Evolutionary conservation across 2,329 filamentous ascomycete genomes (phyloP), one percentile per base, ranked within the genome.

Genomic region (Aspergillus carbonarius): DNA sequence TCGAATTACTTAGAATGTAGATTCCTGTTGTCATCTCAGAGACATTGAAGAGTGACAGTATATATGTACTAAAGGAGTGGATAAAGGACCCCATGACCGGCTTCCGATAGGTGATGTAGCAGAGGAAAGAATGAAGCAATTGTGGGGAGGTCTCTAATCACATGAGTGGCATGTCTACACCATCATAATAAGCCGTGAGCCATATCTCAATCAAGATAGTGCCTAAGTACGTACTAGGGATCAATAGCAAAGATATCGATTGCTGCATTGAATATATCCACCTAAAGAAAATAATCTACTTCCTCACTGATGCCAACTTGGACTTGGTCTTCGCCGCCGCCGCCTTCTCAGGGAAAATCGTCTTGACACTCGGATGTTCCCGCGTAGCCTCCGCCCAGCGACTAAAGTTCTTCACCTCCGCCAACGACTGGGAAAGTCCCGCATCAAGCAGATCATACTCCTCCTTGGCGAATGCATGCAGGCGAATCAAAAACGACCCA

Each of bases 351-450:
- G 89, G 72, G 67, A 80, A 91, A 59, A 88, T 85, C 49, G 76
- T 80, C 0, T 79, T 85, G 15, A 93, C 88, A 64, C 87, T 92
- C 15, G 87, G 83, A 57, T 90, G 83, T 59, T 79, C 78, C 5
- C 81, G 73, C 2, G 88, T 82, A 1, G 81, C 82, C 59, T 84
- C 76, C 0, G 84, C 84, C 89, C 90, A 93, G 63, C 82, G 85
- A 68, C 81, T 82, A 70, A 90, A 91, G 57, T 82, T 83, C n/a
- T 88, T 76, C 57, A 79, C 79, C 59, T 76, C 56, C 88, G 76
- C 56, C 88, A 74, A 18, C 75, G 78, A 50, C 74, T 70, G 48
- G 75, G 68, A 56, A 87, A 70, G 23, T 70, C 80, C 64, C 68
- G 70, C 0, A 85, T 86, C 56, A 85, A 72, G 15, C 17, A 75